Percentiles rank a stretch among this genome's conserved stretches.
Conservation (phyloP, 2,329 filamentous ascomycete genomes). For the Aspergillus glaucus region DNA sequence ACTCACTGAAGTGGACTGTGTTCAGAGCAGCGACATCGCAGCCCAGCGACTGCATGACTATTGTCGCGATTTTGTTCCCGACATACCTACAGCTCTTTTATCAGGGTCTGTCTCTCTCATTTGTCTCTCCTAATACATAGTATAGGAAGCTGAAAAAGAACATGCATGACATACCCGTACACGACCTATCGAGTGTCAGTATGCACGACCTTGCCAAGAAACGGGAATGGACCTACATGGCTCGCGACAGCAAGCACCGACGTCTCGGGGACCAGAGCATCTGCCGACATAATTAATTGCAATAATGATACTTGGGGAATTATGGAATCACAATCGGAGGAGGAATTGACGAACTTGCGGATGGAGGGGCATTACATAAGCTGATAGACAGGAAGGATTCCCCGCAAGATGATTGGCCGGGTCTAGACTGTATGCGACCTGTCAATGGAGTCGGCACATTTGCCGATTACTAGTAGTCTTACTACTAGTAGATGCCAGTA, state of each 20-base stretch:
- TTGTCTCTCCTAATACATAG: neutral
- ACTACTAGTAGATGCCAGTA: too few species aligned
- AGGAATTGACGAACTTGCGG: neutral
- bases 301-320: neutral
- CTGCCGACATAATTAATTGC: conserved; percentile 22
- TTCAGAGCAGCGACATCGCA: conserved; percentile 93
- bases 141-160: too few species aligned
- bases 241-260: conserved; percentile 82
- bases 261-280: conserved; percentile 51
- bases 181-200: conserved; percentile 18
- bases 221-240: conserved; percentile 59
- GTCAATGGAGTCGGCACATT: too few species aligned
- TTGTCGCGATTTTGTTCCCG: conserved; percentile 94
- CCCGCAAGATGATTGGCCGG: neutral
- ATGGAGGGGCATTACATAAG: neutral
- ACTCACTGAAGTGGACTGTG: conserved; percentile 93
- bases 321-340: conserved; percentile 5
- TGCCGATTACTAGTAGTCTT: too few species aligned
- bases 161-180: conserved; percentile 20
- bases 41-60: conserved; percentile 86
- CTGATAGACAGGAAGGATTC: neutral
- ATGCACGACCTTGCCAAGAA: conserved; percentile 11
- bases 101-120: conserved; percentile 2
- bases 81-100: conserved; percentile 64
- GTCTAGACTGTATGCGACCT: too few species aligned